Conservation (phyloP, 169 alveolate species). For the Babesia ovata region DNA sequence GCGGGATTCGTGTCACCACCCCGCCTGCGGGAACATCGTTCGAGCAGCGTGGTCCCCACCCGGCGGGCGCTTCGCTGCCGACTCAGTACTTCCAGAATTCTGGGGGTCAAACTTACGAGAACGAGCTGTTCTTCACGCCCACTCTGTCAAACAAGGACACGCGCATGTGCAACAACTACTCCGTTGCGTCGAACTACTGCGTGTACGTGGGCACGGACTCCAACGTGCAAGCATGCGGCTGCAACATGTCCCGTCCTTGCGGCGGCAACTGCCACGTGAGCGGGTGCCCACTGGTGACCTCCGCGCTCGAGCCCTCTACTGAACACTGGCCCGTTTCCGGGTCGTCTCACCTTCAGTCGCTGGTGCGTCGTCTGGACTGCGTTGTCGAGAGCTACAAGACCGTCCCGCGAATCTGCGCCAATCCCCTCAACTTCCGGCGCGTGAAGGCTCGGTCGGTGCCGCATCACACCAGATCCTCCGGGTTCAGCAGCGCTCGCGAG, state of each 20-base stretch:
- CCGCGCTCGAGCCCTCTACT: conserved; percentile 61
- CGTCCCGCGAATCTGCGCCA: not conserved
- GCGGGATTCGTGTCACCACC: not conserved
- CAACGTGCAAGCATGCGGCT: conserved; percentile 39
- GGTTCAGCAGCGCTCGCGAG: conserved; percentile 1
- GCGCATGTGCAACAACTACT: conserved; percentile 3
- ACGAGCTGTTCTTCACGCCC: conserved; percentile 47
- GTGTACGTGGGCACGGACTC: conserved; percentile 65
- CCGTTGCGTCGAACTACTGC: conserved; percentile 50
- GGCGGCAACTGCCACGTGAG: conserved; percentile 61
- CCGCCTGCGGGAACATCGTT: not conserved
- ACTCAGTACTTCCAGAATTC: not conserved
- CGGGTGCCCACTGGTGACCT: conserved; percentile 50
- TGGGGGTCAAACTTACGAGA: not conserved
- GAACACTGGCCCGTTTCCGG: conserved; percentile 64
- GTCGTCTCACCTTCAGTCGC: conserved; percentile 50
- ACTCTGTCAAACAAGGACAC: conserved; percentile 29
- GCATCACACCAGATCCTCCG: too few relatives aligned
- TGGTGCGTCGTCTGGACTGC: conserved; percentile 41
- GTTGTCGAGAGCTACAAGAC: conserved; percentile 31
- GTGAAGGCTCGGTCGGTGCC: not conserved
- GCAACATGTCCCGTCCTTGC: conserved; percentile 39
- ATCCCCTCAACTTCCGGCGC: not conserved
- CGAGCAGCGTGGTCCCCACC: not conserved
- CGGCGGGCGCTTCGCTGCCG: not conserved